Evolutionary conservation across 129 eudicot genomes (phyloP), one percentile per base, ranked within the genome.

Genomic region (Pulicaria dysenterica): DNA sequence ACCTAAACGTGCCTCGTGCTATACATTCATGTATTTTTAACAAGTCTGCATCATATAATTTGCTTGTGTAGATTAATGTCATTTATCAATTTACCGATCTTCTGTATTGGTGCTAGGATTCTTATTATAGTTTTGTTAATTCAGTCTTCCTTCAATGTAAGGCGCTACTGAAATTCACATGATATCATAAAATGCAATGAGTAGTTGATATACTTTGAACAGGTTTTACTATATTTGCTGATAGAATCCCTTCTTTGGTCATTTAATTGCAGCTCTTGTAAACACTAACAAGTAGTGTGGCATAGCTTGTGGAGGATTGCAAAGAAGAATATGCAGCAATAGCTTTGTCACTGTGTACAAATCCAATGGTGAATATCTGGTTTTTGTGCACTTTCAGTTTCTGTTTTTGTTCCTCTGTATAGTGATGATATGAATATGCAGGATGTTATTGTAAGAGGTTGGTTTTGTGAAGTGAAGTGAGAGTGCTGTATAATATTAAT

Each of bases 221-320:
- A 63, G 13, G 31, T 3, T 64, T 5, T 16, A 51, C 9, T 42
- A 24, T 64, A 8, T 69, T 57, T 4, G 7, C 36, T 34, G 12
- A 14, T 71, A 1, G 31, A 7, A 3, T 48, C 14, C 34, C 16
- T 37, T 43, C 24, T 11, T 4, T 47, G 56, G 65, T 14, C 13
- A 44, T 56, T 43, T 8, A 45, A 44, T 14, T 64, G 67, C 74
- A 41, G 73, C 59, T 63, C 55, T 39, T 69, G 44, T 43, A 19
- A 14, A 17, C n/a, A 39, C 41, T 37, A 61, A 44, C 41, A 58
- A 75, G 16, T 67, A 42, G 56, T 38, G n/a, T 17, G 59, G 58
- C 54, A 49, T 39, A 38, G 24, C 36, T 48, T 15, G 49, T 10
- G 53, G 60, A 58, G 54, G 46, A 50, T 58, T 46, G 13, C 11